Percentiles rank a stretch among this genome's conserved stretches.
Conservation (phyloP, 306 rosid genomes). For the Cucumis hystrix region DNA sequence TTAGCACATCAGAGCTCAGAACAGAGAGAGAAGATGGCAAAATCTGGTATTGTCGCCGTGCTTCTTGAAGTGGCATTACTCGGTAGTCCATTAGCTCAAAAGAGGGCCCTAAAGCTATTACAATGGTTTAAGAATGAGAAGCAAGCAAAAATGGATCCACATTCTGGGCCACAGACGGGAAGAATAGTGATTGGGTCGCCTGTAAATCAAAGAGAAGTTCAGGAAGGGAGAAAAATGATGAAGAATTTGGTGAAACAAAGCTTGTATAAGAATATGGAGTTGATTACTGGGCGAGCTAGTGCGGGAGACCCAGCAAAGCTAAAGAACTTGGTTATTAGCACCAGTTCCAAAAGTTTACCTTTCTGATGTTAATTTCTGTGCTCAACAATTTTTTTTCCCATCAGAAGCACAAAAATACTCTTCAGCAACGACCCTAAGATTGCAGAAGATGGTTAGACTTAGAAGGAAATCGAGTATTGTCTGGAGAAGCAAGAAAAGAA, state of each 20-base stretch:
- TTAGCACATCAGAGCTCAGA: slow-evolving; percentile 77
- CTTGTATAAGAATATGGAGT: slow-evolving; percentile 67
- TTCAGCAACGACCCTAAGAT: neutral
- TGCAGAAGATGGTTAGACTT: neutral
- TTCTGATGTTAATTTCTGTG: slow-evolving; percentile 23
- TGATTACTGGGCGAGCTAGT: slow-evolving; percentile 64
- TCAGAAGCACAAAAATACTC: neutral
- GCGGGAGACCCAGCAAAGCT: slow-evolving; percentile 40
- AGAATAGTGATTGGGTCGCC: slow-evolving; percentile 59
- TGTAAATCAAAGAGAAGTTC: slow-evolving; percentile 27
- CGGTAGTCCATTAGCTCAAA: slow-evolving; percentile 76
- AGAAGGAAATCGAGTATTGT: neutral
- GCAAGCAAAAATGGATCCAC: slow-evolving; percentile 63
- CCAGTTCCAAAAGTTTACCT: slow-evolving; percentile 91
- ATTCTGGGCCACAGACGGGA: slow-evolving; percentile 86
- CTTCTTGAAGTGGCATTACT: slow-evolving; percentile 71
- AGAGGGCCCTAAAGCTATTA: slow-evolving; percentile 68
- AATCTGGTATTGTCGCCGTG: slow-evolving; percentile 52
- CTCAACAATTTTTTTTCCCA: neutral
- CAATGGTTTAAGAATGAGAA: slow-evolving; percentile 88
- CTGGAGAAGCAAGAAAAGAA: neutral
- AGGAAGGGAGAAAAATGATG: slow-evolving; percentile 75
- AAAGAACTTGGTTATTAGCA: slow-evolving; percentile 65
- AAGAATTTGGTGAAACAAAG: slow-evolving; percentile 87
- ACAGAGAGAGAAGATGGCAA: slow-evolving; percentile 63